Base-by-base conservation (phyloP, 2,329 filamentous ascomycete genomes). In the Dothideomycetidae sp. region DNA sequence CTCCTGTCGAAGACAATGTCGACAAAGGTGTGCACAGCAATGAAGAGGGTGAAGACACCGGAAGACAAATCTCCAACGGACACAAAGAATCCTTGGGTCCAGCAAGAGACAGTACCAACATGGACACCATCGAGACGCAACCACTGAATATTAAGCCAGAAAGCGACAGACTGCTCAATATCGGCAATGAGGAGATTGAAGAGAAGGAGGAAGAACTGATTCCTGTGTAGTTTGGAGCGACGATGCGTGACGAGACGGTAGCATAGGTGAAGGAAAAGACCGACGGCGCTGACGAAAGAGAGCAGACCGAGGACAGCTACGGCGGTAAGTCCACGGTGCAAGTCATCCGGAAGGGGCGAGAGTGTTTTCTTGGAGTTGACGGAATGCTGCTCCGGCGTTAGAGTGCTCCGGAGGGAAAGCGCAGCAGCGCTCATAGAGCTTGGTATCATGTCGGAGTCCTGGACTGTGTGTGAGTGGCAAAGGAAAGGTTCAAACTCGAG, bases 121-220 rank as follows among this genome's bases (percentile, higher is more conserved):
- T 60, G 47, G 12, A 81, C 63, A 0, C 58, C 62, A 50, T 76
- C 62, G 5, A 58, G 49, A 2, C 55, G 51, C 3, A 79, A 57
- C 67, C 75, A 77, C 13, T 65, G 54, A 0, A 66, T 61, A 43
- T 77, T 79, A 33, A 79, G 58, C 31, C 74, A 48, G 49, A 81
- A 81, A 9, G 73, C 73, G 1, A 72, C 52, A 4, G 73, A 66
- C 48, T 81, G 76, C 48, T 78, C 73, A 37, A 78, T 66, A 47
- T 81, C 77, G 43, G 77, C 75, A 15, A 78, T 57, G 4, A 81
- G 59, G 0, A 81, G 64, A 50, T 80, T 81, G 55, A 77, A 71
- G 40, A 81, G 75, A 3, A 81, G 61, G 1, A 81, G 60, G 14
- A 80, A 62, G 50, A 80, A 78, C 53, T 81, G 77, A 44, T 78